A percentile compares a stretch with the other conserved stretches of the same genome.
These are phyloP conservation scores for Magnaporthiopsis poae DNA, from an alignment of 2,329 filamentous ascomycete genomes.

Conservation along the genomic window DNA sequence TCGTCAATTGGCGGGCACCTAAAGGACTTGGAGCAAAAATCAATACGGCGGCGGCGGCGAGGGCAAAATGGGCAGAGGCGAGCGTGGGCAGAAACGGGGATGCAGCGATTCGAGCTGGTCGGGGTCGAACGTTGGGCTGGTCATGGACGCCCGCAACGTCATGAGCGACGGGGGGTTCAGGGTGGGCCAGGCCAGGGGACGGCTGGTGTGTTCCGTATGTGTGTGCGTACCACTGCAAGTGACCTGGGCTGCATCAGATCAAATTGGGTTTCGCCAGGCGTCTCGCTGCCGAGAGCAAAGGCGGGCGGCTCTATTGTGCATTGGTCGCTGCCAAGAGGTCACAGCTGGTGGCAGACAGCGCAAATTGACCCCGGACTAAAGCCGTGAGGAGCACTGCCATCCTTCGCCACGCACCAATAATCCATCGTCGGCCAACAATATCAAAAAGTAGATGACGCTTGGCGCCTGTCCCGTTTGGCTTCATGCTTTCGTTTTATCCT, in stretches of 20 bases:
- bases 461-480: no score
- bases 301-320: neutral
- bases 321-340: neutral
- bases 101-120: neutral
- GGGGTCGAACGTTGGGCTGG: neutral
- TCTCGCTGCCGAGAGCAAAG: neutral
- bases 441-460: neutral
- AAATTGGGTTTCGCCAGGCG: no score
- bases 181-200: neutral
- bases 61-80: neutral
- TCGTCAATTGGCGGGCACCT: neutral
- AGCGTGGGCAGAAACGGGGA: neutral
- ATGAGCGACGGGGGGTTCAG: conserved; percentile 2
- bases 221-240: no score
- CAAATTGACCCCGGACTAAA: neutral
- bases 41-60: neutral
- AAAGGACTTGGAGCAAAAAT: neutral
- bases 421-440: neutral
- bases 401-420: neutral
- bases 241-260: no score
- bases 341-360: neutral
- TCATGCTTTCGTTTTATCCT: no score
- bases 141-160: conserved; percentile 4
- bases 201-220: neutral
- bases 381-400: neutral